Conservation (phyloP, 1,139 yeast species). For the Kodamaea plutei region DNA sequence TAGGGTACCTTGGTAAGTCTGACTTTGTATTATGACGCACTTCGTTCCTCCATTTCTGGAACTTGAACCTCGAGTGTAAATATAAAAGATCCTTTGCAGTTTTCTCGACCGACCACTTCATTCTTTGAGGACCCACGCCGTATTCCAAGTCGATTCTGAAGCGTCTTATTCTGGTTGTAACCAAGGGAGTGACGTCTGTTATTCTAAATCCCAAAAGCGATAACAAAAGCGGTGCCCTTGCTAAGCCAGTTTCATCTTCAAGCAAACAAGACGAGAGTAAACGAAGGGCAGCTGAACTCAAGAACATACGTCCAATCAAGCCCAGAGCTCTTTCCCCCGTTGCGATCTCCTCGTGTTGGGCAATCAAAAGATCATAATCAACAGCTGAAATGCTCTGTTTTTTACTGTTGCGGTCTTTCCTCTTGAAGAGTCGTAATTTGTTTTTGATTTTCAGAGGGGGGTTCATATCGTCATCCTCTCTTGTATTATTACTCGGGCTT, state of each 20-base stretch:
- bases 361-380: slow-evolving; percentile 14
- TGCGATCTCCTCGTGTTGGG: slow-evolving; percentile 23
- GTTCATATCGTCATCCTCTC: slow-evolving; percentile 14
- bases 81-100: slow-evolving; percentile 66
- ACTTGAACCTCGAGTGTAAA: slow-evolving; percentile 65
- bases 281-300: slow-evolving; percentile 80
- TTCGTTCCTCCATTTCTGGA: slow-evolving; percentile 39
- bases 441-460: slow-evolving; percentile 17
- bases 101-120: slow-evolving; percentile 77
- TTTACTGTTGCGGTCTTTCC: slow-evolving; percentile 12
- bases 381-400: slow-evolving; percentile 18
- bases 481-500: too few relatives aligned
- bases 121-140: slow-evolving; percentile 77
- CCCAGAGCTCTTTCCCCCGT: slow-evolving; percentile 56
- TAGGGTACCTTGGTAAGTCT: slow-evolving; percentile 43
- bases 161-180: slow-evolving; percentile 45
- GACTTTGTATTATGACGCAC: slow-evolving; percentile 27
- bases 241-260: slow-evolving; percentile 72
- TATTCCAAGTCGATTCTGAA: slow-evolving; percentile 76
- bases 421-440: slow-evolving; percentile 23
- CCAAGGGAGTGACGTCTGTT: slow-evolving; percentile 45
- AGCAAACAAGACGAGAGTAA: slow-evolving; percentile 72
- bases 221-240: slow-evolving; percentile 77
- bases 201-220: slow-evolving; percentile 68
- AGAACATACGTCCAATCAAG: slow-evolving; percentile 56